Evolutionary conservation across 345 rosid genomes (phyloP).

Genomic region (Populus ilicifolia): DNA sequence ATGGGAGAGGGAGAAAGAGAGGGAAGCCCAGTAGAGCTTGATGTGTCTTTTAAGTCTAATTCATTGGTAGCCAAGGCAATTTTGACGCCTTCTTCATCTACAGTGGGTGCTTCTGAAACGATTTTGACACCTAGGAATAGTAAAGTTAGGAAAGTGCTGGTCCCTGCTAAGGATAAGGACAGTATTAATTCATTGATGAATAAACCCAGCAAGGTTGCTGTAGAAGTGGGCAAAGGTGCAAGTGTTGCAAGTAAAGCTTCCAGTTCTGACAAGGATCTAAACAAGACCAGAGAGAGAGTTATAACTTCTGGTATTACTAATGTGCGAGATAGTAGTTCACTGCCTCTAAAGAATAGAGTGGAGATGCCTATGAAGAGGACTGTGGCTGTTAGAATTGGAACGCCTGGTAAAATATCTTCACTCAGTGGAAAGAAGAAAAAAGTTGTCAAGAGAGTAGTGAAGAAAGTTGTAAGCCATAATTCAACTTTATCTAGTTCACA

Average conservation of each 20-base stretch:
- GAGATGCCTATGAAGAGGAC: conserved; percentile 20
- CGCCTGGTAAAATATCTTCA: conserved; percentile 29
- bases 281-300: conserved; percentile 31
- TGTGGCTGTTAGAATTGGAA: conserved; percentile 33
- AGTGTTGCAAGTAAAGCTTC: conserved; percentile 23
- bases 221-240: conserved; percentile 19
- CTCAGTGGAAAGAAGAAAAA: conserved; percentile 50
- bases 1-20: conserved; percentile 44
- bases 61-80: conserved; percentile 73
- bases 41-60: conserved; percentile 83
- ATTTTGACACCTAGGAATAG: conserved; percentile 44
- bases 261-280: conserved; percentile 29
- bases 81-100: conserved; percentile 36
- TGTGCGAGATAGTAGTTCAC: conserved; percentile 17
- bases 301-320: conserved; percentile 19
- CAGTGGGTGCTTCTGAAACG: conserved; percentile 25
- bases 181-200: conserved; percentile 18
- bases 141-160: conserved; percentile 43
- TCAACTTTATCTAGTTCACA: conserved; percentile 18
- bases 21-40: conserved; percentile 64
- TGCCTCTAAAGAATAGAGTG: conserved; percentile 21
- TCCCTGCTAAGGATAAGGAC: conserved; percentile 38
- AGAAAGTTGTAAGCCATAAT: conserved; percentile 26
- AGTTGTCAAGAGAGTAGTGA: conserved; percentile 41
- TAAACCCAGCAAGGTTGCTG: conserved; percentile 25